These are phyloP conservation scores for Ogataea ganodermae DNA, from an alignment of 805 yeast species.

Conservation along the genomic window DNA sequence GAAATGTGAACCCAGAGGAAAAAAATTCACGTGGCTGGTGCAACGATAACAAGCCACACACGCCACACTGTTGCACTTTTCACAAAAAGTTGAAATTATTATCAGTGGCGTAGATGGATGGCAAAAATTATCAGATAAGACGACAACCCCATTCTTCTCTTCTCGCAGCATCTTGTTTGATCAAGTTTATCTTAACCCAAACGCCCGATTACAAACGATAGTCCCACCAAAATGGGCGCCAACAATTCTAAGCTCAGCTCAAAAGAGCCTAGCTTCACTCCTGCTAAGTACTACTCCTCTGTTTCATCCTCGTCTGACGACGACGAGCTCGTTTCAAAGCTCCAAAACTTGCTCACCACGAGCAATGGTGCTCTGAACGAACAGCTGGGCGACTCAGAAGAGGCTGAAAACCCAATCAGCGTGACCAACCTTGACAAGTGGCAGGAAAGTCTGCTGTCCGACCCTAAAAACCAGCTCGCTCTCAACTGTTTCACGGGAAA, in stretches of 20 bases:
- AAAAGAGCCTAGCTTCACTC: conserved; percentile 23
- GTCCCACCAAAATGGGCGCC: conserved; percentile 27
- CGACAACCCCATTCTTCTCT: not conserved
- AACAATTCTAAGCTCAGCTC: conserved; percentile 24
- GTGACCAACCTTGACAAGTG: conserved; percentile 40
- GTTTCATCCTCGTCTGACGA: conserved; percentile 22
- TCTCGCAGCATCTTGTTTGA: not conserved
- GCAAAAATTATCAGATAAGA: not conserved
- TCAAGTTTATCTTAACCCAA: not conserved
- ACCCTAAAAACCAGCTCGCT: conserved; percentile 53
- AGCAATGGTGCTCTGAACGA: conserved; percentile 11
- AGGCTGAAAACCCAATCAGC: conserved; percentile 34
- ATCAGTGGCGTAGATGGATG: not conserved
- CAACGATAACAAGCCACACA: not conserved
- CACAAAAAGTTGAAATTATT: too few species aligned
- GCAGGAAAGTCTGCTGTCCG: conserved; percentile 46
- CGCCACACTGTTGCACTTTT: not conserved
- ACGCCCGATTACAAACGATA: not conserved
- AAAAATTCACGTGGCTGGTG: not conserved
- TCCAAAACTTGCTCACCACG: conserved; percentile 28
- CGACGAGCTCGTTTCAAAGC: conserved; percentile 34
- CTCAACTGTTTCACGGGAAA: conserved; percentile 55
- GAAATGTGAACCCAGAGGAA: too few species aligned
- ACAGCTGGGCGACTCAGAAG: conserved; percentile 10
- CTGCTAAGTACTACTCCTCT: conserved; percentile 15